Evolutionary conservation across 2,329 filamentous ascomycete species (phyloP).

Genomic region (Aureobasidium zeae): DNA sequence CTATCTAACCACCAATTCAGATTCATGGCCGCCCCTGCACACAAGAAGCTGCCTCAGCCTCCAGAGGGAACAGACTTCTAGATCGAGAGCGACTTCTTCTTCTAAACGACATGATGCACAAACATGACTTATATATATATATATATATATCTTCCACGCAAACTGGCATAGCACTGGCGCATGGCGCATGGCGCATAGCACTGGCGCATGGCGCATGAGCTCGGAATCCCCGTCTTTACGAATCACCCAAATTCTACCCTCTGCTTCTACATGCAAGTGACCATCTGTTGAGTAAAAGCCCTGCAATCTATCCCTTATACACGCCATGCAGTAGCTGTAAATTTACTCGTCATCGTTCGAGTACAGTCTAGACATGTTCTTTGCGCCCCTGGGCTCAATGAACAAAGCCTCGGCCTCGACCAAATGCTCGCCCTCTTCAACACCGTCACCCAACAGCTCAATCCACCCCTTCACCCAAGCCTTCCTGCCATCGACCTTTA

Average conservation of each 20-base stretch:
- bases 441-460: conserved; percentile 57
- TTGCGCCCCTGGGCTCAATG: conserved; percentile 75
- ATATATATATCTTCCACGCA: neutral
- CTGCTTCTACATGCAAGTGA: no score
- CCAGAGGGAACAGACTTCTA: conserved; percentile 62
- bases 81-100: conserved; percentile 1
- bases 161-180: conserved; percentile 14
- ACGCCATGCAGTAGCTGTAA: no score
- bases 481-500: conserved; percentile 82
- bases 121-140: conserved; percentile 1
- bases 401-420: conserved; percentile 82
- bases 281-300: no score
- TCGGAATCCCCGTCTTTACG: neutral
- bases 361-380: conserved; percentile 31
- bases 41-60: conserved; percentile 94
- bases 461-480: conserved; percentile 86
- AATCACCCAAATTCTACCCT: neutral
- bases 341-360: conserved; percentile 3
- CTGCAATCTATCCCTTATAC: neutral
- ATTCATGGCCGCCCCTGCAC: conserved; percentile 82
- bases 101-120: conserved; percentile 12
- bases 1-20: conserved; percentile 37
- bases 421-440: conserved; percentile 49
- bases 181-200: neutral
- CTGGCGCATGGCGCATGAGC: neutral